phyloP scores from a whole-genome alignment of 2,329 filamentous ascomycete genomes.

The Botrytis fragariae region DNA sequence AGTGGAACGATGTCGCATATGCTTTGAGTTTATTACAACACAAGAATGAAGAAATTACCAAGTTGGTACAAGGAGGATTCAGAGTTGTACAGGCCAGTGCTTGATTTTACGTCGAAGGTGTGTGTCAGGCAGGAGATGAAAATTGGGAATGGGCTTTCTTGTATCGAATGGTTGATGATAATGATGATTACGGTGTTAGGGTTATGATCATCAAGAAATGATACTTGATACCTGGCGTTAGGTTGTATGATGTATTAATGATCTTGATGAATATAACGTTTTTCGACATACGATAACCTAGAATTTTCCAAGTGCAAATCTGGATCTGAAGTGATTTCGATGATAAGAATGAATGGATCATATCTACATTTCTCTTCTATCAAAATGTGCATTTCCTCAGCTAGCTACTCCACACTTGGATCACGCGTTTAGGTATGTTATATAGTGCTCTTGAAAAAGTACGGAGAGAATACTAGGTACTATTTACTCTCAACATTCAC shows the following conservation, averaged over 20 bases:
- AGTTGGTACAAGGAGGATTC: slow-evolving; percentile 73
- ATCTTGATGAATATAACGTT: slow-evolving; percentile 8
- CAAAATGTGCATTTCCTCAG: background rate
- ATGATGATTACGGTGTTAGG: slow-evolving; percentile 5
- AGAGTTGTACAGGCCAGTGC: slow-evolving; percentile 64
- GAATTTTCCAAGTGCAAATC: background rate
- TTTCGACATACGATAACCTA: background rate
- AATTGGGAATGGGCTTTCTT: background rate
- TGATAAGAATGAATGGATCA: background rate
- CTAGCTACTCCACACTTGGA: background rate
- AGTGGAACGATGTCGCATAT: slow-evolving; percentile 97
- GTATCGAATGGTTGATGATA: slow-evolving; percentile 8
- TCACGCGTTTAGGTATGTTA: background rate
- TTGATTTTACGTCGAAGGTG: background rate
- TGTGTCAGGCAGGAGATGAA: background rate
- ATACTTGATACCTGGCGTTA: background rate
- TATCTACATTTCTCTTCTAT: background rate
- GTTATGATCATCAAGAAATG: background rate
- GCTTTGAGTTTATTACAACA: slow-evolving; percentile 86
- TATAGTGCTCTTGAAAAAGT: background rate
- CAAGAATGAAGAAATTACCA: slow-evolving; percentile 86
- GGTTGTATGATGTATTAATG: slow-evolving; percentile 8
- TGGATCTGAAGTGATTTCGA: background rate
- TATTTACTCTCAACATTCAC: background rate
- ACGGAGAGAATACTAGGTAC: background rate